These are phyloP conservation scores for Dissophora globulifera DNA, from an alignment of 192 early-diverging fungal species.

Conservation along the genomic window DNA sequence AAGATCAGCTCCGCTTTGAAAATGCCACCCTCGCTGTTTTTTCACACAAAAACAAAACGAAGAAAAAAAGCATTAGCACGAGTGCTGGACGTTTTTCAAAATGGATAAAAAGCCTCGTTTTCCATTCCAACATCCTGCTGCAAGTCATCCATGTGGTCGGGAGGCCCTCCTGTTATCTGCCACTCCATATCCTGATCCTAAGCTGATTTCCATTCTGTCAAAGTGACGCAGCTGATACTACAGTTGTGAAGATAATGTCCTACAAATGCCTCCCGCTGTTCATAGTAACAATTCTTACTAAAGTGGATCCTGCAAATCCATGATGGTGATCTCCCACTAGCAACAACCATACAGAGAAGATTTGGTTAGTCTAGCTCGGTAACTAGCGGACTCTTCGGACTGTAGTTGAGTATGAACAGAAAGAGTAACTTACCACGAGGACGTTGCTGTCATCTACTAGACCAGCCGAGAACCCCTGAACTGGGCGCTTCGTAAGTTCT, in stretches of 20 bases:
- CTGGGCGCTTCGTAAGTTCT: constrained; percentile 82
- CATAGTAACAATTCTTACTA: constrained; percentile 68
- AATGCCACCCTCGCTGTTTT: constrained; percentile 88
- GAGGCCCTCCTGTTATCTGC: too few relatives aligned
- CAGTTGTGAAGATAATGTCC: not conserved
- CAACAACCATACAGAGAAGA: not conserved
- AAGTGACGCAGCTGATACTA: not conserved
- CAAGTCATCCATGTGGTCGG: too few relatives aligned
- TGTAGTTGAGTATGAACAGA: not conserved
- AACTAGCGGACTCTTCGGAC: too few relatives aligned
- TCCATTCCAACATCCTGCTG: too few relatives aligned
- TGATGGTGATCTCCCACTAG: constrained; percentile 91
- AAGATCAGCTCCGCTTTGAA: constrained; percentile 86
- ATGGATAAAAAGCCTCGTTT: not conserved
- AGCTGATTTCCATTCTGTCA: too few relatives aligned
- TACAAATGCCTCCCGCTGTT: not conserved
- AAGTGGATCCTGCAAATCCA: constrained; percentile 86
- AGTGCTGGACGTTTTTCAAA: not conserved
- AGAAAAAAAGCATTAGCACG: constrained; percentile 3
- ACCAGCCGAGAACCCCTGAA: constrained; percentile 91
- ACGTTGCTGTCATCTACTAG: constrained; percentile 85
- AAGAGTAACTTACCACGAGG: constrained; percentile 77
- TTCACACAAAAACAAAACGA: not conserved
- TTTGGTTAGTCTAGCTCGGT: not conserved
- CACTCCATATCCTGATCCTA: too few relatives aligned